A percentile compares a stretch with the other conserved stretches of the same genome.
Conservation (phyloP, 306 rosid genomes). For the Mucuna pruriens region DNA sequence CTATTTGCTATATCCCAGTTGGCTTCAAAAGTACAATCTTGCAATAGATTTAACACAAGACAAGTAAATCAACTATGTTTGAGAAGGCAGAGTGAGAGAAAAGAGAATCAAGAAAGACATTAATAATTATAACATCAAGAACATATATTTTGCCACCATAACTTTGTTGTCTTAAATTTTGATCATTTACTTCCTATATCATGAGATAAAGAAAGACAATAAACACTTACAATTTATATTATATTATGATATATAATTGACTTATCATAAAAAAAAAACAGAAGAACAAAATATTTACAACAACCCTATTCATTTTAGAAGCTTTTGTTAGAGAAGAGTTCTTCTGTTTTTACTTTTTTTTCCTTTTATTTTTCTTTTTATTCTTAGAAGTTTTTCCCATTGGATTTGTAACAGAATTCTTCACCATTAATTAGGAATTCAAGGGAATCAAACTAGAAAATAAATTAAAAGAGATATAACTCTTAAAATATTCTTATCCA, state of each 20-base stretch:
- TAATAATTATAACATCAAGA: too few species aligned
- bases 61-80: not conserved
- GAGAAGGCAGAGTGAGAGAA: constrained; percentile 23
- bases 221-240: not conserved
- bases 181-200: constrained; percentile 68
- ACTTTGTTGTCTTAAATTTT: constrained; percentile 50
- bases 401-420: constrained; percentile 61
- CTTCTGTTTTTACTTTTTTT: constrained; percentile 68
- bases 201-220: constrained; percentile 1
- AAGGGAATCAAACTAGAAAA: constrained; percentile 22
- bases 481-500: not conserved
- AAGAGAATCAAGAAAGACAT: constrained; percentile 39
- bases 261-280: not conserved
- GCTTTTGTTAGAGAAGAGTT: constrained; percentile 57
- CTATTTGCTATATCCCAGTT: not conserved
- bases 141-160: too few species aligned
- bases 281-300: constrained; percentile 4
- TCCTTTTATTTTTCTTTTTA: constrained; percentile 81
- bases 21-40: not conserved
- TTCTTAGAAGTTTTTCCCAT: constrained; percentile 64
- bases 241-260: constrained; percentile 29
- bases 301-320: constrained; percentile 58
- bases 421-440: constrained; percentile 23
- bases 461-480: constrained; percentile 8
- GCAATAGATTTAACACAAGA: not conserved